Percentiles rank a stretch among this genome's conserved stretches.
Conservation (phyloP, 2,329 filamentous ascomycete species). For the Mollisiaceae sp. region DNA sequence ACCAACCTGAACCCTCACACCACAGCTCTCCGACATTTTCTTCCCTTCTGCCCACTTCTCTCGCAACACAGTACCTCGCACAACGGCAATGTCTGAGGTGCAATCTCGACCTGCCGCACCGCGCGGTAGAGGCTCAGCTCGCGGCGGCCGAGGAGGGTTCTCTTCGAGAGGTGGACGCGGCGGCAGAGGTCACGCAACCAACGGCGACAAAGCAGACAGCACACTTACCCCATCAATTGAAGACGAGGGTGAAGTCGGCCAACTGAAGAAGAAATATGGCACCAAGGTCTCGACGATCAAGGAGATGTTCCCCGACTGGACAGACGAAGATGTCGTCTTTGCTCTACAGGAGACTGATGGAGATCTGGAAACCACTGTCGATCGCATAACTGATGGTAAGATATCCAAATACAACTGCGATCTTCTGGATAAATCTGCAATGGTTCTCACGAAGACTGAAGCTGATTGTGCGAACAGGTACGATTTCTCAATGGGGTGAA, state of each 20-base stretch:
- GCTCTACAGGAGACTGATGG: constrained; percentile 88
- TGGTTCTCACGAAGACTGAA: constrained; percentile 9
- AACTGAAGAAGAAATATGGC: constrained; percentile 90
- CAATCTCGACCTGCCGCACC: constrained; percentile 80
- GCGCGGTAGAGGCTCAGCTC: constrained; percentile 88
- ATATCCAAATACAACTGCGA: constrained; percentile 3
- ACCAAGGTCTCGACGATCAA: constrained; percentile 80
- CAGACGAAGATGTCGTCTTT: constrained; percentile 91
- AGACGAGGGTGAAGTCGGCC: constrained; percentile 88
- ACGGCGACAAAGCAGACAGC: constrained; percentile 71
- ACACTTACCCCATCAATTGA: constrained; percentile 66
- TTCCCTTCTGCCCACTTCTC: constrained; percentile 31
- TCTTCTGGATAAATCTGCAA: not conserved
- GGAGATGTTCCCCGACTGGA: constrained; percentile 95
- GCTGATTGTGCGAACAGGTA: constrained; percentile 55
- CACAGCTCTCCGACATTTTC: constrained; percentile 23
- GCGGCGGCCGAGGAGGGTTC: constrained; percentile 82
- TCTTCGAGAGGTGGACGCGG: constrained; percentile 73
- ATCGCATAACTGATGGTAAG: constrained; percentile 80
- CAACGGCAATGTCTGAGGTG: constrained; percentile 81
- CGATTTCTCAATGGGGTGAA: constrained; percentile 83
- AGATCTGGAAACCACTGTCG: constrained; percentile 75
- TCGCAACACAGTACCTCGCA: constrained; percentile 32
- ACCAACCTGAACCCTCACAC: constrained; percentile 23
- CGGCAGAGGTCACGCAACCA: constrained; percentile 67